Evolutionary conservation across 2,329 filamentous ascomycete species (phyloP), one percentile per base, ranked within the genome.

Genomic region (Aspergillus sp.): DNA sequence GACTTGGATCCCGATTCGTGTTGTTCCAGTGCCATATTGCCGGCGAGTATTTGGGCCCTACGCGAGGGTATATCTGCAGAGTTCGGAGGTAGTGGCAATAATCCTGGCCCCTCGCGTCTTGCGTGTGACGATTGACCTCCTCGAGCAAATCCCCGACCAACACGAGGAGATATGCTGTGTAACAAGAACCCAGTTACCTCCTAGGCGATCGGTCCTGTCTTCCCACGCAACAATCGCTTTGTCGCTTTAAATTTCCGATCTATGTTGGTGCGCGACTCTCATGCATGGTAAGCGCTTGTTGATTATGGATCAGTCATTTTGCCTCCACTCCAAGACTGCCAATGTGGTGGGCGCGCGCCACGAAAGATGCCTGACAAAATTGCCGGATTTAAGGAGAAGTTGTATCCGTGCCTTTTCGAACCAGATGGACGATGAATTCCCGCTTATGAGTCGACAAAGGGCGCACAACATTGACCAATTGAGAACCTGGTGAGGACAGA

Each of bases 81-180:
- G 17, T 17, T 51, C 17, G n/a, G 11, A 28, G 19, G 13, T 48
- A 50, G 54, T 57, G 49, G 43, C 51, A 46, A 54, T 58, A 34
- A 54, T 58, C 49, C 49, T 56, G 17, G 19, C 53, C 41, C 54
- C 59, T 61, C 43, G 59, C 59, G 46, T 61, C 8, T 15, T 51
- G 28, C 17, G 48, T 45, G 53, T 54, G 22, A 54, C 54, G n/a
- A 49, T 57, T 45, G 34, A 47, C 22, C n/a, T 45, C 31, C n/a
- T 17, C n/a, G 31, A 51, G 54, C 30, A 61, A 61, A 58, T 61
- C 30, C 31, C 50, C 54, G 45, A 48, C 31, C 30, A 50, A 61
- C 59, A 61, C 54, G 59, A 61, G 59, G 53, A 54, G 34, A 31
- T 11, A 47, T 49, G 53, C 23, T 3, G 59, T 57, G 54, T 47